These are phyloP conservation scores for Colletotrichum scovillei DNA, from an alignment of 2,329 filamentous ascomycete species.

Conservation along the genomic window DNA sequence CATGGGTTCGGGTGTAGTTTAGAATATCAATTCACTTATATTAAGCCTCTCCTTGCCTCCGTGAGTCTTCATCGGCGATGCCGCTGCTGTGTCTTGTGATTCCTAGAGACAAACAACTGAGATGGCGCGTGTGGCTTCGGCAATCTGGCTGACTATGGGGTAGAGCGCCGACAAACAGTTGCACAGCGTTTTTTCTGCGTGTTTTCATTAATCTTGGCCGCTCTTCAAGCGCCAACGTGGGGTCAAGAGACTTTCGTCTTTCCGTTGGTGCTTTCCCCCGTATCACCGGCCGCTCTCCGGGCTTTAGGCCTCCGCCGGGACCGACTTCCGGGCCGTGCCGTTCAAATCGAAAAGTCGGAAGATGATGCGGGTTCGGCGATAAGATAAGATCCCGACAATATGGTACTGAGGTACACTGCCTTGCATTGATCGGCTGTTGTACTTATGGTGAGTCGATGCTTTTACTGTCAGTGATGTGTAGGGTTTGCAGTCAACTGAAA, in stretches of 20 bases:
- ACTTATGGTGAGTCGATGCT: no score
- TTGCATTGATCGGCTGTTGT: not conserved
- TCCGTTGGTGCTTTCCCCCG: not conserved
- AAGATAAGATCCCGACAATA: not conserved
- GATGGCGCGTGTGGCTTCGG: not conserved
- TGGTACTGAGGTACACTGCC: no score
- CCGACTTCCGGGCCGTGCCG: slow-evolving; percentile 12
- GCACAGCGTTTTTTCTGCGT: not conserved
- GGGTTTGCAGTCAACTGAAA: not conserved
- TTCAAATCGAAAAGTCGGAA: not conserved
- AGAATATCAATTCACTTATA: no score
- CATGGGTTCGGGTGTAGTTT: no score
- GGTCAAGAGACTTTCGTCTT: not conserved
- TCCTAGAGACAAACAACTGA: not conserved
- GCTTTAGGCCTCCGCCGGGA: not conserved
- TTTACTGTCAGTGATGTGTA: no score
- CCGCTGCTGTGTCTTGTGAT: not conserved
- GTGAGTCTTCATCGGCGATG: not conserved
- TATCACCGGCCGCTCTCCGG: slow-evolving; percentile 12
- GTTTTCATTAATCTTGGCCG: not conserved
- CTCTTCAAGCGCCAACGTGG: not conserved
- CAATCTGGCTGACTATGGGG: not conserved
- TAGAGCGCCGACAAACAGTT: not conserved
- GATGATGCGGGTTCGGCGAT: not conserved
- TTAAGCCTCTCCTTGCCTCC: not conserved